Evolutionary conservation across 768 basidiomycete species (phyloP), one percentile per base, ranked within the genome.

Genomic region (Nevesoporus exiguus): DNA sequence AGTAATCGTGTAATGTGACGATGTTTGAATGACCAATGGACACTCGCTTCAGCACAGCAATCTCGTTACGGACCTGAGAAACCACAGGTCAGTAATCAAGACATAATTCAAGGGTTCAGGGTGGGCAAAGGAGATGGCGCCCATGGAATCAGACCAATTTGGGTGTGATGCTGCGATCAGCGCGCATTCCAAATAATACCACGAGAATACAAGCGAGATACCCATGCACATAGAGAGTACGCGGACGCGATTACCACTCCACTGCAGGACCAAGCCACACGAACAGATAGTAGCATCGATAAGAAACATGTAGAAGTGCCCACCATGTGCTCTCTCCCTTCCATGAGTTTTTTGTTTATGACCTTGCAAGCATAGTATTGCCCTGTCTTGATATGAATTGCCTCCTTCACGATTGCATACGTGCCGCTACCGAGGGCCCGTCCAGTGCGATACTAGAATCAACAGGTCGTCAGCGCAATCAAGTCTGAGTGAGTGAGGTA

Each of bases 291-390:
- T 36, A 47, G 54, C 25, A 55, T 53, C 49, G 47, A 56, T 51
- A 37, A 50, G 24, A 56, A 21, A 42, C 29, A n/a, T 36, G 25
- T 40, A 34, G 52, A 46, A 7, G 29, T 34, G 67, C 84, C 61
- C 21, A 94, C 96, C 96, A 99, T 98, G 69, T 95, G 86, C 74
- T 98, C 96, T 59, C 96, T 80, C 5, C 96, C 96, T 69, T 96
- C 90, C 94, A 97, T 97, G 54, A 97, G 83, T 66, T 95, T 93
- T 81, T 98, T 98, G 84, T 96, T 98, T 75, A 98, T 94, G 65
- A 98, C 97, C 73, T 99, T 99, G 82, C 95, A 98, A 21, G 96
- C 97, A 77, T 88, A 98, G 75, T 95, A 96, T 71, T 97, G 82
- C 21, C 85, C 84, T 1, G 93, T 93, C 75, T 88, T 86, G 76